Base-by-base conservation (phyloP, 164 flowering plant genomes). In the Tetrastigma voinierianum region DNA sequence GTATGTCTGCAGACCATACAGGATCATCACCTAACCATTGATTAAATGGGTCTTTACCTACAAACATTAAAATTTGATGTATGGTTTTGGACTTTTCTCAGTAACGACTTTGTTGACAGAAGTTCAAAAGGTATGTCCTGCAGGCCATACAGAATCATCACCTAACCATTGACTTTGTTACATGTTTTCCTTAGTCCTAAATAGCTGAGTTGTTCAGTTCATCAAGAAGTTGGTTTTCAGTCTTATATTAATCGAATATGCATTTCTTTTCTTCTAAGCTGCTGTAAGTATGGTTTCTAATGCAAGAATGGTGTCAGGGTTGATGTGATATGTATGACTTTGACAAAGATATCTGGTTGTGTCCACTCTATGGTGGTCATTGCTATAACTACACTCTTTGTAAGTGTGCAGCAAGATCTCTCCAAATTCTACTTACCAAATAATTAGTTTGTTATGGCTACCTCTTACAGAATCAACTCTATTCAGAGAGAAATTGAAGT, bases 241-340 rank as follows among this genome's bases (percentile, higher is more conserved):
- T 60, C 13, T 1, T 10, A 64, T 64, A 7, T 24, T 51, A 21
- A 25, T 10, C 20, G 32, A 40, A 64, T 48, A 64, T 40, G 16
- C 32, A 43, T 43, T 52, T 52, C 58, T 51, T 10, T 20, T 12
- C 57, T 32, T n/a, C 46, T 10, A 61, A 61, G 65, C 55, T 57
- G 16, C 5, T 48, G 24, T 59, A 51, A 44, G 32, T 7, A 4
- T 32, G 40, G 47, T 47, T 19, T 44, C 46, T 65, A 25, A 64
- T 90, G 89, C 90, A 93, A n/a, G 98, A 90, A 89, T 85, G 98
- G 98, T 20, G 90, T 93, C 20, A 77, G 98, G 95, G 14, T 73
- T 93, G 47, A 93, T 89, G 98, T 1, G 96, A 90, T 66, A 77
- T 84, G 85, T 90, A 90, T 70, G 98, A 93, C 80, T 90, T 86